Evolutionary conservation across 108 stramenopile species (phyloP), one percentile per base, ranked within the genome.

Genomic region (Discostella stelligeroides): DNA sequence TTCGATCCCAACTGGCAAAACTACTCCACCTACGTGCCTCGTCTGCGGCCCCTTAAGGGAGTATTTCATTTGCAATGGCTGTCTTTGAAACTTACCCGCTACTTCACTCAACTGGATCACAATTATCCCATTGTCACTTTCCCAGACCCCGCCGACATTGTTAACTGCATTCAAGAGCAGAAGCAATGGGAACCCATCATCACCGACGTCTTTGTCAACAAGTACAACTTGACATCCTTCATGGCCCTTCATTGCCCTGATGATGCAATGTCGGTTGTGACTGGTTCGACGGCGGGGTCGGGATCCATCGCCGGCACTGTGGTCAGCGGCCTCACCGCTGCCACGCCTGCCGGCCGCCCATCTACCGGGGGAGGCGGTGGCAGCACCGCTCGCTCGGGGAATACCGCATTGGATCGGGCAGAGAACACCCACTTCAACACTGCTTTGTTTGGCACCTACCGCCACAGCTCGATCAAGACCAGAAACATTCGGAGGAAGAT

Each of bases 51-150:
- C 9, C 21, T 24, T 10, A 53, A 53, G 17, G 51, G 51, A 53
- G 51, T 53, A 11, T 53, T 17, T 27, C 51, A 53, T 21, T 17
- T 53, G 11, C 51, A 53, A 24, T 53, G 23, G 21, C 51, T 53
- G 2, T 53, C 21, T 3, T 47, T 47, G 46, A 47, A 47, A 18
- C 46, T 47, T 15, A 47, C 46, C 4, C 46, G 46, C 3, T 47
- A 47, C 20, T 53, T 24, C 25, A 17, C 24, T 25, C 23, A 53
- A 53, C 1, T 53, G 11, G 51, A 53, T 53, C 51, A 47, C 46
- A 47, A 47, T 18, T 10, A 25, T 4, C 9, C 51, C 24, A 27
- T 17, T 53, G 51, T 53, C 9, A 11, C 24, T 10, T 23, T 27
- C 4, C 53, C 53, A 6, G 53, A 55, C 7, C 53, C 25, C 9